phyloP scores from a whole-genome alignment of 2,329 filamentous ascomycete genomes.

The Xylaria sp. region DNA sequence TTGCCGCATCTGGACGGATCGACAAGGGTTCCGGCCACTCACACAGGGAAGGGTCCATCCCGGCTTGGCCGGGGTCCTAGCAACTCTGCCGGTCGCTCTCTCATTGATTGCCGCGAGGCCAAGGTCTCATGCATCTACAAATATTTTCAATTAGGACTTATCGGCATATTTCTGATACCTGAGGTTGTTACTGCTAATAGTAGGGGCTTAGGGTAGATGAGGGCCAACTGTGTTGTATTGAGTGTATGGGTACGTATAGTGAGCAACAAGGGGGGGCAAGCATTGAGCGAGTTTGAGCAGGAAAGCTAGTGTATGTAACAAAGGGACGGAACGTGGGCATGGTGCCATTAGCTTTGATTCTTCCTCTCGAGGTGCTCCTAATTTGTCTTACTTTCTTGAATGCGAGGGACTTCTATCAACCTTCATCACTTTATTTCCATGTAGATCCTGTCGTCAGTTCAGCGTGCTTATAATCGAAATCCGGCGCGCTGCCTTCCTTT shows the following conservation, averaged over 20 bases:
- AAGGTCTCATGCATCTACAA: too few relatives aligned
- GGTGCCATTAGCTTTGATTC: not conserved
- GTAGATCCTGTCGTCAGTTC: not conserved
- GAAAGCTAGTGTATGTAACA: slow-evolving; percentile 5
- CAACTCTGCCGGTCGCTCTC: not conserved
- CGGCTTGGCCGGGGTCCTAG: slow-evolving; percentile 1
- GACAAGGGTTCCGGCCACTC: not conserved
- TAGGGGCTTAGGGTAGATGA: too few relatives aligned
- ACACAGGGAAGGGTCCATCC: not conserved
- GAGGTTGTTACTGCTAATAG: too few relatives aligned
- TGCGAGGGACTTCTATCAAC: too few relatives aligned
- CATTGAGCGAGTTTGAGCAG: slow-evolving; percentile 34
- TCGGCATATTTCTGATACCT: too few relatives aligned
- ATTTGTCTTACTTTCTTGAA: too few relatives aligned
- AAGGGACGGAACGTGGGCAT: not conserved
- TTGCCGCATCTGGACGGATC: slow-evolving; percentile 15
- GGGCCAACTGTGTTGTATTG: too few relatives aligned
- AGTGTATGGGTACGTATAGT: too few relatives aligned
- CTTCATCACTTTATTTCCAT: not conserved
- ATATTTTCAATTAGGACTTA: too few relatives aligned
- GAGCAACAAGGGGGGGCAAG: too few relatives aligned
- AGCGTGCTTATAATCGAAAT: not conserved
- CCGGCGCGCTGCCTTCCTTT: too few relatives aligned
- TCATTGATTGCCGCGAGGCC: not conserved
- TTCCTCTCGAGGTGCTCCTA: too few relatives aligned